Evolutionary conservation across 2,329 filamentous ascomycete genomes (phyloP), one percentile per base, ranked within the genome.

Genomic region (Fusarium sp.): DNA sequence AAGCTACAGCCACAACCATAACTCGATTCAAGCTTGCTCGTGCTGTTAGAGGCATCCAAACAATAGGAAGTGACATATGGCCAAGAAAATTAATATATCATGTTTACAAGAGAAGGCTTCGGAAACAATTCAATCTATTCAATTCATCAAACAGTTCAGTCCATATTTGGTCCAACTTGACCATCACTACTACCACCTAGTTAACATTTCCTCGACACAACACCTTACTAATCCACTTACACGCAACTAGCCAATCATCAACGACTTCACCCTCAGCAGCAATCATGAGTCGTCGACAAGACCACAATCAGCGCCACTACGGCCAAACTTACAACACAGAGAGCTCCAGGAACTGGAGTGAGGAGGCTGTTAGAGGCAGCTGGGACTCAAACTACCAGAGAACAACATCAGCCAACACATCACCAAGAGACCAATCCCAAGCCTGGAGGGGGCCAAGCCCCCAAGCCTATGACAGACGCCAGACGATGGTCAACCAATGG

Each of bases 281-380:
- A 68, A 55, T 35, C 48, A 74, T 74, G 74, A 68, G 69, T 62
- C 72, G 67, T 44, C 64, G 66, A 57, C 55, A 65, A 20, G 58
- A 72, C 39, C 62, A 62, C 38, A 53, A 31, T 38, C 57, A 65
- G 24, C 46, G 39, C 24, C 53, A 60, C 44, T 31, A 60, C 46
- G 46, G 39, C 53, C 53, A 65, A 13, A 52, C 56, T 24, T 58
- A 49, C 49, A 66, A 69, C 44, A 57, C 66, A n/a, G 72, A 71
- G n/a, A 67, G 65, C 56, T 75, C 72, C 16, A 58, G 72, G 7
- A 70, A 75, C n/a, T 76, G 74, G 74, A 76, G 74, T 26, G 74
- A 74, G 10, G 74, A 76, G 37, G 72, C 72, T 7, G 64, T 75
- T 39, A 70, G 71, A 11, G 74, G 74, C 6, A 76, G 72, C 50